Base-by-base conservation (phyloP, 257 asterid genomes). In the Datura wrightii region DNA sequence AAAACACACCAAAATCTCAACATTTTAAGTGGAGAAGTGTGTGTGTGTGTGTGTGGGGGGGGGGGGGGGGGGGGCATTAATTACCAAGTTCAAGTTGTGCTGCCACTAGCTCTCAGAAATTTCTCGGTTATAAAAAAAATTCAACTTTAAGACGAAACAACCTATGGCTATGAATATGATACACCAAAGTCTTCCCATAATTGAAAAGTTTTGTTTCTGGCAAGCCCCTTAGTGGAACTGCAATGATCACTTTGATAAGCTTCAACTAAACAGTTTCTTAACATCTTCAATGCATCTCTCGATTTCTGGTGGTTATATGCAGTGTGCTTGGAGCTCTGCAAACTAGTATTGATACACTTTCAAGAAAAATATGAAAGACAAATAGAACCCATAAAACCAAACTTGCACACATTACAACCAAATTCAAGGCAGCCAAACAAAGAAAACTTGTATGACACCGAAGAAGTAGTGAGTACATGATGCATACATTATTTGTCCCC, bases 401-500 rank as follows among this genome's bases (percentile, higher is more conserved):
- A 74, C 41, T 46, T 46, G 82, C 82, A 78, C 10, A 4, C 82
- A 78, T 34, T 54, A 52, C 82, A 36, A 34, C 63, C 82, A 78
- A 14, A 4, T 78, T 36, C 34, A 14, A 78, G 63, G 3, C 63
- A 34, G 63, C 63, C 34, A 52, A 78, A 52, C 82, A 52, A 24
- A 14, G 46, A 76, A 24, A 18, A 52, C 81, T 50, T 48, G 62
- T 48, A 78, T 78, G 63, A 34, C 82, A 78, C 48, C 48, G 52
- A 1, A 55, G 14, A 52, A 78, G 46, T 34, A 78, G 82, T 8
- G 52, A 1, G 34, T 50, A 48, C 59, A 76, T 44, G 10, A 46
- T 66, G 41, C 81, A 37, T 90, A 94, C 98, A 97, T 92, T 90
- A 56, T 82, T 87, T 85, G 86, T 42, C 84, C 85, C 88, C 88